Conservation (phyloP, 352 stramenopile genomes). For the Blastocystis sp. region DNA sequence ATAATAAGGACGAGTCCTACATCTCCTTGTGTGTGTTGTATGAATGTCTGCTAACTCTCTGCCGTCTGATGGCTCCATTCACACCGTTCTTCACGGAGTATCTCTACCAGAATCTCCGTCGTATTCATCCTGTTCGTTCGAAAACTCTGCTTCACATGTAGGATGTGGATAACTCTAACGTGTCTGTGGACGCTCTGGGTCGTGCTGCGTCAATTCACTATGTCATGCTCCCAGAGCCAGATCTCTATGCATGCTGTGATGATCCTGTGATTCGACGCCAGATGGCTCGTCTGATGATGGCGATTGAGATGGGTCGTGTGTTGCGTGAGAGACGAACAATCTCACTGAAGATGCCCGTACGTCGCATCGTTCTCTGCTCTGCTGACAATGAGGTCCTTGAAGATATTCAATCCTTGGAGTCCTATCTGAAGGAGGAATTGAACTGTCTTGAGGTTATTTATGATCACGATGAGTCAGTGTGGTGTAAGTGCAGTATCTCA, state of each 20-base stretch:
- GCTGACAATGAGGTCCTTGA: conserved; percentile 74
- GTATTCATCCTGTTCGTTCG: conserved; percentile 79
- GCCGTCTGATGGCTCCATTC: conserved; percentile 92
- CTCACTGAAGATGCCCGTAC: conserved; percentile 90
- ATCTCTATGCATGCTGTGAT: conserved; percentile 69
- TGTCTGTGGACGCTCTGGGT: conserved; percentile 78
- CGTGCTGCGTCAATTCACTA: conserved; percentile 86
- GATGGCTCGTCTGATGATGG: conserved; percentile 74
- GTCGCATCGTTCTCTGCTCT: conserved; percentile 86
- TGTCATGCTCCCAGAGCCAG: conserved; percentile 84
- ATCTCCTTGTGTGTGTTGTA: conserved; percentile 87
- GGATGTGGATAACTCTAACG: conserved; percentile 47
- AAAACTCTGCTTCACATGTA: conserved; percentile 63
- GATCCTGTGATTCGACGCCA: conserved; percentile 59
- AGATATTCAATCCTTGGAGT: conserved; percentile 74
- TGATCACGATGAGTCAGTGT: conserved; percentile 77
- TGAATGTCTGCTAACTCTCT: conserved; percentile 86
- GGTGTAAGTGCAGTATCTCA: conserved; percentile 85
- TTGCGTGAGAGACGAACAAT: conserved; percentile 90
- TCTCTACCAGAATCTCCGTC: conserved; percentile 95
- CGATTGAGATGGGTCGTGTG: conserved; percentile 90
- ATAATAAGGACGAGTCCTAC: conserved; percentile 75
- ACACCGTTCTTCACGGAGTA: conserved; percentile 99
- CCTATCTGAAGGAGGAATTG: conserved; percentile 92
- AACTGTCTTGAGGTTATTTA: conserved; percentile 84